These are phyloP conservation scores for Ustilago sp. DNA, from an alignment of 1,284 basidiomycete genomes.

Conservation along the genomic window DNA sequence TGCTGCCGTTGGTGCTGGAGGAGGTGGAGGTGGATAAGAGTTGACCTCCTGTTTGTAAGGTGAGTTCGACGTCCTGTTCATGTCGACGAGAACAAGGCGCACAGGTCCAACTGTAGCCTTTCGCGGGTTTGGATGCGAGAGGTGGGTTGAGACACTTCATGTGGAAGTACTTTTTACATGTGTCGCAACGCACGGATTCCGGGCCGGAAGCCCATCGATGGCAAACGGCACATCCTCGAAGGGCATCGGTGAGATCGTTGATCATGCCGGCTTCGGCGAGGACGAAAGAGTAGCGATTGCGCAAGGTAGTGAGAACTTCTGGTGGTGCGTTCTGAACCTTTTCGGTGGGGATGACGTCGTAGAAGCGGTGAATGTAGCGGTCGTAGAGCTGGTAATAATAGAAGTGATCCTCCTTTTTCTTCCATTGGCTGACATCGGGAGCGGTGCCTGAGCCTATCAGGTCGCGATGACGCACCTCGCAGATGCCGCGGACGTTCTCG, in stretches of 20 bases:
- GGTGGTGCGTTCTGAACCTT: conserved; percentile 81
- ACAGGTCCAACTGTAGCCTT: conserved; percentile 98
- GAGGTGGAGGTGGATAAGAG: conserved; percentile 24
- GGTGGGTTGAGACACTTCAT: conserved; percentile 94
- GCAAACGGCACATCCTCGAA: conserved; percentile 88
- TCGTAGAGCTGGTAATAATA: conserved; percentile 94
- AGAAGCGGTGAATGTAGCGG: conserved; percentile 97
- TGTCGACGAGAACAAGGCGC: conserved; percentile 88
- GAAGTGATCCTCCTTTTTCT: conserved; percentile 91
- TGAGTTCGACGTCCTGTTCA: conserved; percentile 82
- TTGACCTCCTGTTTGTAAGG: conserved; percentile 39
- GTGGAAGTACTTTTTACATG: conserved; percentile 93
- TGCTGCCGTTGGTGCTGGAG: conserved; percentile 19
- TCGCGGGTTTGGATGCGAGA: conserved; percentile 90
- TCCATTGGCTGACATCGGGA: conserved; percentile 90
- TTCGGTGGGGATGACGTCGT: conserved; percentile 89
- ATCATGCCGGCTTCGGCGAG: conserved; percentile 92
- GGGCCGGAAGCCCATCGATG: conserved; percentile 78
- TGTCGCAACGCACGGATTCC: conserved; percentile 91
- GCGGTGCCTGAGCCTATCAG: conserved; percentile 76
- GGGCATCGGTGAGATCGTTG: conserved; percentile 85
- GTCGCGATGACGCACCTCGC: conserved; percentile 91
- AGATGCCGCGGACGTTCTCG: conserved; percentile 87
- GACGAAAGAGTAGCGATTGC: conserved; percentile 90
- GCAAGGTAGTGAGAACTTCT: conserved; percentile 72